Conservation (phyloP, 805 yeast species). For the Candida khao-thaluensis region DNA sequence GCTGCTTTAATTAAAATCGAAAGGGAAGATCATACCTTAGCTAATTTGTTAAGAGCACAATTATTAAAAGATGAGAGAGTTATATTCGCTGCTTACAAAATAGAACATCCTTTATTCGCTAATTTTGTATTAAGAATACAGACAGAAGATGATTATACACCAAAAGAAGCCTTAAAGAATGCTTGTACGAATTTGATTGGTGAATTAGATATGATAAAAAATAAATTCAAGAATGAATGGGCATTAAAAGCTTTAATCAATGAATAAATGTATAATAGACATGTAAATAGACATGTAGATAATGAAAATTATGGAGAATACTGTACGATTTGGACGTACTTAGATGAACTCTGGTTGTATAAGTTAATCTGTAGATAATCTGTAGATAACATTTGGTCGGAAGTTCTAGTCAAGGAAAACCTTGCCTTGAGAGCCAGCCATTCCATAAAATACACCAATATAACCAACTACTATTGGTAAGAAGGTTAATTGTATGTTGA, state of each 20-base stretch:
- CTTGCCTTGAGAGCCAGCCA: too few relatives aligned
- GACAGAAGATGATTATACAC: conserved; percentile 92
- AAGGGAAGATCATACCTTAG: conserved; percentile 96
- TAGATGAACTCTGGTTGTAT: too few relatives aligned
- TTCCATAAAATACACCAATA: too few relatives aligned
- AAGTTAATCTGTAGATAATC: too few relatives aligned
- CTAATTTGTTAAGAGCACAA: conserved; percentile 84
- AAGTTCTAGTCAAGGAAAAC: too few relatives aligned
- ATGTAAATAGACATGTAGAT: conserved; percentile 2
- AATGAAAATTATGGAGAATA: conserved; percentile 1
- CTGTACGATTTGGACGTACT: background rate
- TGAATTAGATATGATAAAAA: conserved; percentile 70
- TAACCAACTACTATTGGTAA: too few relatives aligned
- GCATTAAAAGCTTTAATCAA: conserved; percentile 73
- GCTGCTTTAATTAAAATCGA: conserved; percentile 91
- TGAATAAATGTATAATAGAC: conserved; percentile 20
- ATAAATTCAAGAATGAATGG: conserved; percentile 89
- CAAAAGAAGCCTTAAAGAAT: conserved; percentile 82
- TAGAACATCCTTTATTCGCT: conserved; percentile 97
- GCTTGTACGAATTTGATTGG: conserved; percentile 84
- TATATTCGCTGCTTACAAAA: conserved; percentile 95
- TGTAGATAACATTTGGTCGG: too few relatives aligned
- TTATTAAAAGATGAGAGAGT: conserved; percentile 83
- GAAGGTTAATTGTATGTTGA: too few relatives aligned
- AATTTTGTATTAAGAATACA: conserved; percentile 92